A percentile compares a stretch with the other conserved stretches of the same genome.
These are phyloP conservation scores for Trametes maxima DNA, from an alignment of 768 basidiomycete species.

Conservation along the genomic window DNA sequence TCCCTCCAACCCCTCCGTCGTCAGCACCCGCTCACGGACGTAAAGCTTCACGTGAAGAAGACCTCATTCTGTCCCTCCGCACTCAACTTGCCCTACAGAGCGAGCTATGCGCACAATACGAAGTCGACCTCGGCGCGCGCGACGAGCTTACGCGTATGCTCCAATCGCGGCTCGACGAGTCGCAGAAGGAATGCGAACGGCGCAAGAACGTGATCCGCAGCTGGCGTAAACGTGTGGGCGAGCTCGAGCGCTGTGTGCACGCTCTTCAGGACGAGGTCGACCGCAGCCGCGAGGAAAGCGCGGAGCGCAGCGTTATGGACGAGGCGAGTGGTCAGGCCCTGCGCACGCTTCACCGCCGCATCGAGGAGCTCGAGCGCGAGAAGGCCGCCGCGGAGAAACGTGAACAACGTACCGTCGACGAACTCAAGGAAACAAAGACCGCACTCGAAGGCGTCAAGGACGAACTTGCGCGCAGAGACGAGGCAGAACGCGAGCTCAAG, in stretches of 20 bases:
- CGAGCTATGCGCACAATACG: conserved; percentile 76
- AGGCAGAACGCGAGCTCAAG: conserved; percentile 54
- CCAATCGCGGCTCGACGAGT: conserved; percentile 50
- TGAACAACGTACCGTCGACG: conserved; percentile 42
- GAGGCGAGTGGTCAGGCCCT: conserved; percentile 80
- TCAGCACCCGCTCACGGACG: conserved; percentile 45
- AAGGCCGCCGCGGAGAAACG: conserved; percentile 45
- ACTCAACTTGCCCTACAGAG: conserved; percentile 76
- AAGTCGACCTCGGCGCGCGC: conserved; percentile 70
- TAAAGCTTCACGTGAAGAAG: conserved; percentile 71
- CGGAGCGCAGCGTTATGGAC: conserved; percentile 83
- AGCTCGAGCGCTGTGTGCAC: conserved; percentile 68
- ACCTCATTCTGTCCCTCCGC: conserved; percentile 69
- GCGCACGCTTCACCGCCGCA: conserved; percentile 77
- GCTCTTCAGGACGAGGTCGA: conserved; percentile 88
- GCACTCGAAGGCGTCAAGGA: conserved; percentile 54
- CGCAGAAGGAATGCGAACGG: conserved; percentile 67
- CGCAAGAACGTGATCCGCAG: conserved; percentile 53
- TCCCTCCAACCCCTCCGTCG: conserved; percentile 58
- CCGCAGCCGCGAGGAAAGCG: conserved; percentile 74
- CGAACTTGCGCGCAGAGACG: conserved; percentile 48
- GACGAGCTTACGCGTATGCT: conserved; percentile 73
- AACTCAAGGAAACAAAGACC: conserved; percentile 41
- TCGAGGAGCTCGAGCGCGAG: conserved; percentile 74
- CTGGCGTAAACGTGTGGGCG: conserved; percentile 79